Evolutionary conservation across 192 early-diverging fungal genomes (phyloP), one percentile per base, ranked within the genome.

Genomic region (Coemansia sp.): DNA sequence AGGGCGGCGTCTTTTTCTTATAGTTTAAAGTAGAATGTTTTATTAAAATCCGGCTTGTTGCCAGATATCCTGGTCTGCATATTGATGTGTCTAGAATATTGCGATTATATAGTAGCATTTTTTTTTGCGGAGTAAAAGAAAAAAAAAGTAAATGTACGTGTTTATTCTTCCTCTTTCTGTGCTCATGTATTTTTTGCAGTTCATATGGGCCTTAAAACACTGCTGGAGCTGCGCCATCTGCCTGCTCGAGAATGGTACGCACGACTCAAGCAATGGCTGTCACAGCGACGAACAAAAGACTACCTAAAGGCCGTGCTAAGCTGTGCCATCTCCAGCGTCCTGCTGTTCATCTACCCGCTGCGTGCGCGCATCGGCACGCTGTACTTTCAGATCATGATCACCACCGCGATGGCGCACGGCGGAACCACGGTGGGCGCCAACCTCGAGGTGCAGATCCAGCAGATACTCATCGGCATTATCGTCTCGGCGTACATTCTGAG

Each of bases 391-490:
- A 53, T 62, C 0, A 26, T 73, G 21, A 53, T 73, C 4, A 66
- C 63, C 30, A 66, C 70, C 0, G 60, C 55, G 8, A 43, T 64
- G 53, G 70, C 70, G n/a, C 62, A 73, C 23, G 63, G 59, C 19
- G 70, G 70, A 5, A 64, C 42, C 51, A 66, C 63, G 1, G 55
- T 73, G 1, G 70, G 70, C 5, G 63, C 70, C 2, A 73, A 73
- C 44, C 53, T 73, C 8, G 70, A 73, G 42, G 30, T 66, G 2
- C 70, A 73, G 55, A 9, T 58, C 3, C 70, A 73, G 46, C 70
- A 73, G 25, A 36, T 73, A 26, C 34, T 53, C 14, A 39, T 73
- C 1, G 50, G 49, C 12, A 19, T 48, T 10, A 15, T 57, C n/a
- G 54, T 57, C 6, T 58, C 59, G 1, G 30, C 23, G 7, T 73